A percentile compares a stretch with the other conserved stretches of the same genome.
These are phyloP conservation scores for Venturia nashicola DNA, from an alignment of 2,329 filamentous ascomycete species.

Conservation along the genomic window DNA sequence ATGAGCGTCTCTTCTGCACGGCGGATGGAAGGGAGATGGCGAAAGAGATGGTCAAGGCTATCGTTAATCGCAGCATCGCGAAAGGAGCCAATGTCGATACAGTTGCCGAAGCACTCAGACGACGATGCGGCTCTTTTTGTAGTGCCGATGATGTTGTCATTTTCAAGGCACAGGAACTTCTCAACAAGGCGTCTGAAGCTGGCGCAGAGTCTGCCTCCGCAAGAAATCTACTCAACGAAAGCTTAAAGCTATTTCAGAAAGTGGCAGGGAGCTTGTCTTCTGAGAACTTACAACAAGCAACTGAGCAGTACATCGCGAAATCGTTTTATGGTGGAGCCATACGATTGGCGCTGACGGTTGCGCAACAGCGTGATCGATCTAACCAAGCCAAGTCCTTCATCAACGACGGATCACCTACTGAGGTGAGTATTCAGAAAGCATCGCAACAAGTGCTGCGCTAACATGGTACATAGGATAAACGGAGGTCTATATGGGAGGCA, in stretches of 20 bases:
- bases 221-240: slow-evolving; percentile 74
- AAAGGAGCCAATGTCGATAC: slow-evolving; percentile 96
- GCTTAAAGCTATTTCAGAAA: slow-evolving; percentile 74
- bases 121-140: slow-evolving; percentile 93
- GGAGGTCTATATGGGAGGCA: slow-evolving; percentile 53
- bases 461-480: slow-evolving; percentile 42
- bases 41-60: slow-evolving; percentile 90
- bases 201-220: slow-evolving; percentile 63
- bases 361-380: slow-evolving; percentile 72
- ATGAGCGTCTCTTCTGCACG: slow-evolving; percentile 75
- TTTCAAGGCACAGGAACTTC: slow-evolving; percentile 93
- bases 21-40: slow-evolving; percentile 73
- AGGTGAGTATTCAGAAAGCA: slow-evolving; percentile 22
- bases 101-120: slow-evolving; percentile 82
- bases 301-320: slow-evolving; percentile 66
- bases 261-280: slow-evolving; percentile 74
- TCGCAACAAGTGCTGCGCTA: not conserved
- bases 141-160: slow-evolving; percentile 94
- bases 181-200: slow-evolving; percentile 78
- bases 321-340: slow-evolving; percentile 89
- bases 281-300: slow-evolving; percentile 66
- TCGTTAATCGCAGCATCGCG: slow-evolving; percentile 94
- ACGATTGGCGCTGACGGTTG: slow-evolving; percentile 71
- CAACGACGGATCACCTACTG: slow-evolving; percentile 62
- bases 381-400: slow-evolving; percentile 80